Base-by-base conservation (phyloP, 2,329 filamentous ascomycete species). In the Aspergillus tubingensis region DNA sequence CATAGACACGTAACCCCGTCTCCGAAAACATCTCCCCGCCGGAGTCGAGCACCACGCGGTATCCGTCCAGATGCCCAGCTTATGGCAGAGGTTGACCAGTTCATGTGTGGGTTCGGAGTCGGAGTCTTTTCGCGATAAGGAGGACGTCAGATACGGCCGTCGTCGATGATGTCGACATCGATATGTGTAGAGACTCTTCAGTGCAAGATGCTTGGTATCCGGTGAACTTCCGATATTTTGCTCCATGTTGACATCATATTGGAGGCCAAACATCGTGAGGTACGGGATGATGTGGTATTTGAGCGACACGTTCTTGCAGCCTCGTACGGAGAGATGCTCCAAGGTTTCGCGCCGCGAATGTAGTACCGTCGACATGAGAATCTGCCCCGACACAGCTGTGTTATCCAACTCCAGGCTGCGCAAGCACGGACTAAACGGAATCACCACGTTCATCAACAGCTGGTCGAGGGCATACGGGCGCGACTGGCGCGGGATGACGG, bases 281-380 rank as follows among this genome's bases (percentile, higher is more conserved):
- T 85, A 86, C 2, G 85, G 85, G 56, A 86, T 83, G 61, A 87
- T 84, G 68, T 87, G 85, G 68, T 87, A 87, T 69, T 87, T 87
- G 65, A 87, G 80, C 11, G 84, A 86, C 39, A 87, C 85, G 70
- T 87, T 86, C 73, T 87, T 86, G 77, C 85, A 87, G 19, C 85
- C 85, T 21, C 85, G 82, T 51, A 87, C 83, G 1, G 84, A 86
- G 48, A 87, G 77, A 67, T 87, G 85, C 68, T 84, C 80, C 49
- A 87, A 75, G 0, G 82, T 85, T 57, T 81, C 79, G 58, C 82
- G 79, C 30, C 83, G 80, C 43, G 82, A 78, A 62, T 83, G 79
- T 54, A 87, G 74, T 17, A 87, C 83, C 19, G 79, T 83, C 39
- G 79, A 81, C 8, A 83, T 82, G 50, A 87, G 77, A 44, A 83